These are phyloP conservation scores for Podaxis sp. DNA, from an alignment of 768 basidiomycete genomes.

Conservation along the genomic window DNA sequence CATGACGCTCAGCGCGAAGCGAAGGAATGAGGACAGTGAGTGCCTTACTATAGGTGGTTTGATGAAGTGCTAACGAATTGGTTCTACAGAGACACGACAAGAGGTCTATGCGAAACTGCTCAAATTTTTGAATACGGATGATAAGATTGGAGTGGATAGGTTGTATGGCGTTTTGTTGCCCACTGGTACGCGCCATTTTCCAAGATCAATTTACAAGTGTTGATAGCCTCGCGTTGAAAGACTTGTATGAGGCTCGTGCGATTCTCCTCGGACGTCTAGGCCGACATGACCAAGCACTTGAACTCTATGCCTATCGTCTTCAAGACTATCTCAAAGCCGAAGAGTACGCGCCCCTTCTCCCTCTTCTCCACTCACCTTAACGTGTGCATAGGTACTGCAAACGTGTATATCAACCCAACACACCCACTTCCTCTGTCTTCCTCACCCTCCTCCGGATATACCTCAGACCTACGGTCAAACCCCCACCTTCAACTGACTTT, in stretches of 20 bases:
- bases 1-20: conserved; percentile 60
- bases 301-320: conserved; percentile 88
- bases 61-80: conserved; percentile 4
- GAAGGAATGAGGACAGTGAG: conserved; percentile 56
- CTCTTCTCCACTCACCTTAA: not conserved
- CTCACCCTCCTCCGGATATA: conserved; percentile 85
- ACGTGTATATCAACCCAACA: conserved; percentile 61
- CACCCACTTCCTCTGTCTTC: conserved; percentile 66
- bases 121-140: conserved; percentile 69
- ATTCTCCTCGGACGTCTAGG: conserved; percentile 87
- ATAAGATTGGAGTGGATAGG: conserved; percentile 72
- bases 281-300: conserved; percentile 91
- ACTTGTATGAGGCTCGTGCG: conserved; percentile 88
- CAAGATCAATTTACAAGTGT: not conserved
- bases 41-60: not conserved
- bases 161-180: conserved; percentile 78
- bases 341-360: conserved; percentile 49
- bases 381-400: conserved; percentile 80
- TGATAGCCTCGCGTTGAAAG: conserved; percentile 33
- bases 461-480: conserved; percentile 64
- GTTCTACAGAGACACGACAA: conserved; percentile 41
- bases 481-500: conserved; percentile 47
- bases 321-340: conserved; percentile 86
- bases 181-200: conserved; percentile 53
- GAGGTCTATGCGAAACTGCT: conserved; percentile 70